A percentile compares a stretch with the other conserved stretches of the same genome.
Evolutionary conservation across 257 asterid genomes (phyloP).

Genomic region (Cinchona pubescens): DNA sequence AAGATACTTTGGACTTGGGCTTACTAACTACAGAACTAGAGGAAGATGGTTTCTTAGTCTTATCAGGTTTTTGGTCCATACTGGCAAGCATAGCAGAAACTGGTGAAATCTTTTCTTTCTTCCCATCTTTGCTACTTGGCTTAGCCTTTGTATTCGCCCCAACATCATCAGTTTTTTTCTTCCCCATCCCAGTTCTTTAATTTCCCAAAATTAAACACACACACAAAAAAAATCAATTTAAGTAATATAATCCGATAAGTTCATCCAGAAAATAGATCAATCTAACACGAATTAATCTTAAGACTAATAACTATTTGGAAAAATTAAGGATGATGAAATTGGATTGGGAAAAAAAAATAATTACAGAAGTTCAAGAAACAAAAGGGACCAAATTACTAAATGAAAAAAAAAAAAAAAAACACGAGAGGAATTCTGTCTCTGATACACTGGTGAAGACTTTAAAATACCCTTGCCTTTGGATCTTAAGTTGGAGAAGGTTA

Average conservation of each 20-base stretch:
- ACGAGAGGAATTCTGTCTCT: not conserved
- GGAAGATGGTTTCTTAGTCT: slow-evolving; percentile 18
- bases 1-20: slow-evolving; percentile 17
- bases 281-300: not conserved
- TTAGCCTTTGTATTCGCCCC: not conserved
- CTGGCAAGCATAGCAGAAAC: slow-evolving; percentile 26
- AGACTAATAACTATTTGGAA: not conserved
- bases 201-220: not conserved
- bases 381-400: not conserved
- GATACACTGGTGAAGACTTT: not conserved
- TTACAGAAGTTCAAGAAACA: not conserved
- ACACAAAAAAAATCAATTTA: not conserved
- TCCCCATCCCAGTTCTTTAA: slow-evolving; percentile 12
- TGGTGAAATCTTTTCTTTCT: slow-evolving; percentile 19
- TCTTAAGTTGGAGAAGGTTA: not conserved
- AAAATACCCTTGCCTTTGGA: not conserved
- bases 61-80: slow-evolving; percentile 26
- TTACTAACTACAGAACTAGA: slow-evolving; percentile 8
- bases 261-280: not conserved
- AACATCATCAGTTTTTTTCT: slow-evolving; percentile 10
- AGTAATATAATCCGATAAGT: not conserved
- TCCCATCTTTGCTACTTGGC: slow-evolving; percentile 3
- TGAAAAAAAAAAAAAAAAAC: not conserved
- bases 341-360: not conserved
- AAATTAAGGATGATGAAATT: too few relatives aligned